Conservation (phyloP, 768 basidiomycete species). For the Psilocybe tampanensis region DNA sequence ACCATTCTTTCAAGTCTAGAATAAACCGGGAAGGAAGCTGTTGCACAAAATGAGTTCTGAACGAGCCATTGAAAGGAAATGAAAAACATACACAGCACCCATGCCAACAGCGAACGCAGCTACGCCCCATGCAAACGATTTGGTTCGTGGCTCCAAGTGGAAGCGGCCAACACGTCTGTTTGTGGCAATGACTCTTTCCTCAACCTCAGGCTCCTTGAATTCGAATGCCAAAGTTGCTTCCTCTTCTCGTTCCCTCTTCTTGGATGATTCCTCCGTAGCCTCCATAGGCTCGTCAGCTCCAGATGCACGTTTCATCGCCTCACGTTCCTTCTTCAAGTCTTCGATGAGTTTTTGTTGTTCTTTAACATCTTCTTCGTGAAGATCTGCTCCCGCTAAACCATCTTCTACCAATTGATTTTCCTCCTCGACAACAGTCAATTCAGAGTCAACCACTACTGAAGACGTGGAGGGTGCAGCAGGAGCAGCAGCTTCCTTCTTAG, state of each 20-base stretch:
- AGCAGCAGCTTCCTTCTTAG: constrained; percentile 32
- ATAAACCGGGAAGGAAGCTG: constrained; percentile 63
- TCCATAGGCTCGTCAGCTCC: constrained; percentile 27
- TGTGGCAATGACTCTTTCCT: constrained; percentile 51
- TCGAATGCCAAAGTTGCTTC: constrained; percentile 54
- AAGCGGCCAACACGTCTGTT: constrained; percentile 66
- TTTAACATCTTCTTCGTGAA: constrained; percentile 69
- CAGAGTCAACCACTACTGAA: constrained; percentile 48
- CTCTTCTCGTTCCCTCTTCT: constrained; percentile 58
- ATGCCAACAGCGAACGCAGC: constrained; percentile 83
- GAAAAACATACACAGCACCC: constrained; percentile 70
- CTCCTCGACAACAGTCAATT: constrained; percentile 69
- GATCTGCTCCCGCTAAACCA: constrained; percentile 56
- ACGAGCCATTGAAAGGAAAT: not conserved
- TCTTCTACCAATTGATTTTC: constrained; percentile 58
- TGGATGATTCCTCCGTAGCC: constrained; percentile 42
- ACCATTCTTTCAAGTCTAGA: constrained; percentile 35
- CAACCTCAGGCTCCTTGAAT: constrained; percentile 69
- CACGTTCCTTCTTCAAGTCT: constrained; percentile 67
- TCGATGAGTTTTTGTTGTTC: constrained; percentile 81
- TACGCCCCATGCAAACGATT: constrained; percentile 82
- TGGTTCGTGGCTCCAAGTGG: constrained; percentile 64
- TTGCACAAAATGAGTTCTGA: constrained; percentile 27
- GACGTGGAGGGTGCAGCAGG: constrained; percentile 30
- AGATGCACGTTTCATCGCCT: constrained; percentile 27